Evolutionary conservation across 2,329 filamentous ascomycete genomes (phyloP).

Genomic region (Magnaporthiopsis rhizophila): DNA sequence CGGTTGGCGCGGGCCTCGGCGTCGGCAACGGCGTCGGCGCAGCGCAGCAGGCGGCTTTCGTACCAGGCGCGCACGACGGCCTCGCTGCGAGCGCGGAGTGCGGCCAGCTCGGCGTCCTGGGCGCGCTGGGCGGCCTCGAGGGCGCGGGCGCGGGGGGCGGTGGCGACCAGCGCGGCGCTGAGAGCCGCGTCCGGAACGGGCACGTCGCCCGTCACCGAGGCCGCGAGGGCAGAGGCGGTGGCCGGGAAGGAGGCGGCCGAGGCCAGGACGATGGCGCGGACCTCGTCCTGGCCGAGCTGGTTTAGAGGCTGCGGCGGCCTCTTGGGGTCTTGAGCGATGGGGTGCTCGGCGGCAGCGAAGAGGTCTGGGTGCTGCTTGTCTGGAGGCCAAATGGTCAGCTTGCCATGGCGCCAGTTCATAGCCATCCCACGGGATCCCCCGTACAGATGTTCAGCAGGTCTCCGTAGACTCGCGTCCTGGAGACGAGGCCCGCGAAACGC

Average conservation of each 20-base stretch:
- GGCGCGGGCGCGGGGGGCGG: constrained; percentile 54
- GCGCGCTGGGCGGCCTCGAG: constrained; percentile 51
- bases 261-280: constrained; percentile 47
- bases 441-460: constrained; percentile 54
- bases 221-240: constrained; percentile 49
- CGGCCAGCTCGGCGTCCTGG: constrained; percentile 54
- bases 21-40: constrained; percentile 61
- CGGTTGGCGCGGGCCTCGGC: constrained; percentile 60
- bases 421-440: constrained; percentile 15
- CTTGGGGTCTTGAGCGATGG: neutral
- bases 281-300: constrained; percentile 40
- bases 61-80: constrained; percentile 62
- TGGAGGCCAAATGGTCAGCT: constrained; percentile 17
- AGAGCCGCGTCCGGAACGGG: constrained; percentile 47
- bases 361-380: constrained; percentile 47
- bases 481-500: constrained; percentile 42
- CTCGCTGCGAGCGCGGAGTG: constrained; percentile 57
- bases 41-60: constrained; percentile 59
- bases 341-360: constrained; percentile 36
- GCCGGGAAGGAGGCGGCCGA: constrained; percentile 47
- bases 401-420: neutral
- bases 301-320: constrained; percentile 37
- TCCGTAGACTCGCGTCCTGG: constrained; percentile 46
- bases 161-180: constrained; percentile 45
- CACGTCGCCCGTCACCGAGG: constrained; percentile 39